Conservation (phyloP, 2,329 filamentous ascomycete species). For the Fusarium kyushuense region DNA sequence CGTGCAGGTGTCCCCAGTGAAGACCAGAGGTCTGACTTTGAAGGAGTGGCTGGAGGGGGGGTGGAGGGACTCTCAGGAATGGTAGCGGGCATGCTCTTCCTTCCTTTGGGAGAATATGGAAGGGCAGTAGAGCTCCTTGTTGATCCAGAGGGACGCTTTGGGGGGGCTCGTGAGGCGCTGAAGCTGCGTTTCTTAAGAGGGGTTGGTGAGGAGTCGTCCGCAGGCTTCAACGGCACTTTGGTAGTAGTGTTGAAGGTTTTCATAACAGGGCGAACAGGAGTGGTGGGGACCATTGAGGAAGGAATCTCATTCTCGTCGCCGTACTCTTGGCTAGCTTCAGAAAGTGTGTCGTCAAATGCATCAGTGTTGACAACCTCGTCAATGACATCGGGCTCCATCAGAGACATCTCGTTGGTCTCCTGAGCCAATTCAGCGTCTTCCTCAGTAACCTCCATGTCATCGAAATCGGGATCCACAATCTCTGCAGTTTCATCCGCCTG, state of each 20-base stretch:
- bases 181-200: conserved; percentile 63
- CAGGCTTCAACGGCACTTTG: conserved; percentile 80
- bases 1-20: conserved; percentile 67
- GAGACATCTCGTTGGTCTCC: conserved; percentile 71
- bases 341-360: conserved; percentile 63
- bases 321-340: conserved; percentile 74
- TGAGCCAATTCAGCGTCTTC: conserved; percentile 69
- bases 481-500: conserved; percentile 37
- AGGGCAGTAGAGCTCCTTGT: conserved; percentile 65
- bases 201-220: conserved; percentile 67
- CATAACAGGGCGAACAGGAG: conserved; percentile 66
- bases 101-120: conserved; percentile 66
- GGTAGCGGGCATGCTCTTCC: conserved; percentile 45
- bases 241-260: conserved; percentile 75
- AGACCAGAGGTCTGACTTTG: conserved; percentile 66
- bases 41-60: conserved; percentile 54
- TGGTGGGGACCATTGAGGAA: conserved; percentile 63
- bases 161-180: conserved; percentile 62
- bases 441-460: conserved; percentile 61
- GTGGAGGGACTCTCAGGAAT: conserved; percentile 37
- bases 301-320: conserved; percentile 74
- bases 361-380: conserved; percentile 52
- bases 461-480: conserved; percentile 53
- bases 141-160: conserved; percentile 57
- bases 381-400: conserved; percentile 60